These are phyloP conservation scores for Coemansia sp. DNA, from an alignment of 192 early-diverging fungal species.

Conservation along the genomic window DNA sequence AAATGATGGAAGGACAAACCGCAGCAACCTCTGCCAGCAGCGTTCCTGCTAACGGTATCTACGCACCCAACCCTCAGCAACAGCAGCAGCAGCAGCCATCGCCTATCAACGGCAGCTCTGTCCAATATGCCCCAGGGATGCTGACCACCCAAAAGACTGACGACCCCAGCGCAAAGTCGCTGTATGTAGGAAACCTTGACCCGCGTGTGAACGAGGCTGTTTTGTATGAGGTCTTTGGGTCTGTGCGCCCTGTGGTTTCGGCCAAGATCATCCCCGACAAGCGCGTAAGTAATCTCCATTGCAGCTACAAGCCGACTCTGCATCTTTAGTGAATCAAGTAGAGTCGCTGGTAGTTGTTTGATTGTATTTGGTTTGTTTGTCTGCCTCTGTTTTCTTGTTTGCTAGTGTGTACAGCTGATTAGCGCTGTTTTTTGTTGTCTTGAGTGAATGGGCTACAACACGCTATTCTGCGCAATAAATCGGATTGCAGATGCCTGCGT, in stretches of 20 bases:
- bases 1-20: slow-evolving; percentile 46
- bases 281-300: slow-evolving; percentile 52
- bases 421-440: neutral
- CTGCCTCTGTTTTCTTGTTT: neutral
- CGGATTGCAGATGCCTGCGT: neutral
- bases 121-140: slow-evolving; percentile 40
- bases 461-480: neutral
- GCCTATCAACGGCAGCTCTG: slow-evolving; percentile 21
- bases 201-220: slow-evolving; percentile 70
- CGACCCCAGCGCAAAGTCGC: slow-evolving; percentile 56
- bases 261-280: slow-evolving; percentile 84
- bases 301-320: no score
- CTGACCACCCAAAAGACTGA: slow-evolving; percentile 16
- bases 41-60: slow-evolving; percentile 29
- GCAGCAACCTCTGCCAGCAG: slow-evolving; percentile 21
- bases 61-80: slow-evolving; percentile 10
- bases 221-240: slow-evolving; percentile 74
- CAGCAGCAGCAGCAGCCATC: slow-evolving; percentile 42
- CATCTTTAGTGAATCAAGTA: no score
- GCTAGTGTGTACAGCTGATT: neutral
- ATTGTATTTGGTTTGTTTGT: neutral
- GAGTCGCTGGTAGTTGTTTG: neutral
- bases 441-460: neutral
- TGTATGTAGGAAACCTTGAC: slow-evolving; percentile 89
- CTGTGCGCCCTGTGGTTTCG: slow-evolving; percentile 60